Evolutionary conservation across 1,284 basidiomycete species (phyloP).

Genomic region (Waitea zeae): DNA sequence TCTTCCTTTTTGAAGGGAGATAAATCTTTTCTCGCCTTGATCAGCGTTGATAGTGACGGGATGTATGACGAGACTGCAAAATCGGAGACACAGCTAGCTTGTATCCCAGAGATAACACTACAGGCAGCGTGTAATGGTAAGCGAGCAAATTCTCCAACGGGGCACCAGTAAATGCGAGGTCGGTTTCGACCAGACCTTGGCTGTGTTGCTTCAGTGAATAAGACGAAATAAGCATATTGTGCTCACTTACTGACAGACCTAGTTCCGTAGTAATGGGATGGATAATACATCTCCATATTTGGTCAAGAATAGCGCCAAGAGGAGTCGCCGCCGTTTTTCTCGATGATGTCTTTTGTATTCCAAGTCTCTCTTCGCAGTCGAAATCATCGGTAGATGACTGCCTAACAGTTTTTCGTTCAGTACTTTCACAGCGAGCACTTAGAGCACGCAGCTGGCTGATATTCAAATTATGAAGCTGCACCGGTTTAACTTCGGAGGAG

Average conservation of each 20-base stretch:
- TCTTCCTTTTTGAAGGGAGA: no score
- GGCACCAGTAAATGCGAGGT: conserved; percentile 5
- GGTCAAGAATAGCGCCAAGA: neutral
- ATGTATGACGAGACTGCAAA: conserved; percentile 1
- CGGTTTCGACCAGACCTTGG: neutral
- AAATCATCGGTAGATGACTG: neutral
- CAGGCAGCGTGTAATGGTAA: conserved; percentile 6
- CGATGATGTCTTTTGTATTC: neutral
- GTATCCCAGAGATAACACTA: neutral
- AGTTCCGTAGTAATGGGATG: neutral
- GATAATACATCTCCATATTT: neutral
- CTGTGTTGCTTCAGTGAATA: neutral
- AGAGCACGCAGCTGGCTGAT: neutral
- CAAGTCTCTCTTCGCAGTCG: neutral
- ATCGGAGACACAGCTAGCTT: neutral
- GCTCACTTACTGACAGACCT: neutral
- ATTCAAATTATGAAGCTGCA: neutral
- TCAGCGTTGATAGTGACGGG: neutral
- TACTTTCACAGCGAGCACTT: neutral
- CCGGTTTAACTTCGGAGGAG: neutral
- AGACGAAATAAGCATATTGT: neutral
- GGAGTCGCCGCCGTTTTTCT: neutral
- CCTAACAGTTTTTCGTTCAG: neutral
- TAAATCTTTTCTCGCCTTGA: neutral
- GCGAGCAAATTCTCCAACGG: conserved; percentile 4